Percentiles rank a stretch among this genome's conserved stretches.
phyloP scores from a whole-genome alignment of 2,329 filamentous ascomycete species.

The Aureobasidium melanogenum region DNA sequence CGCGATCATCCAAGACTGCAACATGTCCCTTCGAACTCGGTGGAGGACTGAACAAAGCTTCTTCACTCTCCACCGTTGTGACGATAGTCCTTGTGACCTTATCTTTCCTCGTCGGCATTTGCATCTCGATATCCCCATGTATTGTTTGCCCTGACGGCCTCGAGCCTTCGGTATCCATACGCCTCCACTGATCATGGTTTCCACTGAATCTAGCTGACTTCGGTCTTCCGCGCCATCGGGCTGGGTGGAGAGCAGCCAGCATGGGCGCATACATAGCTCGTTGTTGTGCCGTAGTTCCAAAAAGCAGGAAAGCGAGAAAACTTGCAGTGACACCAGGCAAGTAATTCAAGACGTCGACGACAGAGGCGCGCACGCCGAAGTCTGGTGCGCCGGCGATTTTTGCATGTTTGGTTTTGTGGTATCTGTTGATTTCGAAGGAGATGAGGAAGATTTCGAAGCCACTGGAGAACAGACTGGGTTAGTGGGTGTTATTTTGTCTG shows the following conservation, averaged over 20 bases:
- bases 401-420: slow-evolving; percentile 9
- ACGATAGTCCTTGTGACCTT: background rate
- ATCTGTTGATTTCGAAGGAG: slow-evolving; percentile 8
- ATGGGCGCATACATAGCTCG: slow-evolving; percentile 12
- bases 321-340: slow-evolving; percentile 14
- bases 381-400: slow-evolving; percentile 12
- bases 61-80: background rate
- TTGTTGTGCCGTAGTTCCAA: slow-evolving; percentile 16
- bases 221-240: background rate
- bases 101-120: background rate
- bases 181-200: background rate
- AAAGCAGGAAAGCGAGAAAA: slow-evolving; percentile 15
- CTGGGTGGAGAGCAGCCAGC: background rate
- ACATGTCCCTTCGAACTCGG: background rate
- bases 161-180: background rate
- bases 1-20: background rate
- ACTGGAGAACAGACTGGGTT: background rate
- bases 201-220: background rate
- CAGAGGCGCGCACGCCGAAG: slow-evolving; percentile 9
- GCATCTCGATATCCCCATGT: slow-evolving; percentile 6
- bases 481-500: background rate
- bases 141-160: background rate
- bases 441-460: slow-evolving; percentile 16
- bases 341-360: slow-evolving; percentile 14
- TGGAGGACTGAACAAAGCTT: background rate